Evolutionary conservation across 2,329 filamentous ascomycete species (phyloP), one percentile per base, ranked within the genome.

Genomic region (Aureobasidium sp.): DNA sequence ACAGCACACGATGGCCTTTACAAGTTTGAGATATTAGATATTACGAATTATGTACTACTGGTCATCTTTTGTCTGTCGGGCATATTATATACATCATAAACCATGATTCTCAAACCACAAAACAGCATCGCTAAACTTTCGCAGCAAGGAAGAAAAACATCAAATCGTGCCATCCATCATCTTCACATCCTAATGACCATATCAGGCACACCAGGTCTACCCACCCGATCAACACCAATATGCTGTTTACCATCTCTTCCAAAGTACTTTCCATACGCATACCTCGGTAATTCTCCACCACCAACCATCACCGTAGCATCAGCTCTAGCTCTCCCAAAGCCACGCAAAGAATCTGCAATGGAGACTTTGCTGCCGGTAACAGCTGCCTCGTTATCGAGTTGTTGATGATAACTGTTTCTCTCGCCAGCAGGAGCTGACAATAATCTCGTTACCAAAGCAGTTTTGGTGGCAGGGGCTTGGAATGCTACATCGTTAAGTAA

Each of bases 401-500:
- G 57, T 64, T 68, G 68, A 71, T 10, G 65, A 68, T 53, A 70
- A 66, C 47, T 57, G 34, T 78, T 82, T 73, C 79, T 80, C 61
- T 75, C 79, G 66, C 74, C 77, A 59, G 70, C 69, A 69, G 48
- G 72, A 36, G 78, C 75, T 47, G 83, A 78, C 54, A 90, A 85
- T 2, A 96, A 76, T 45, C 88, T 79, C 0, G 82, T 85, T 25
- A 87, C 81, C 25, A 97, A 80, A 65, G 91, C 87, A 0, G 78
- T 78, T 65, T 86, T 87, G n/a, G 81, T 86, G 30, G 80, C 78
- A 3, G 87, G 84, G 39, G 86, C 82, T 55, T 85, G 81, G 71
- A 97, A 93, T 0, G 87, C 83, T 10, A 85, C 80, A 69, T 96
- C 91, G 5, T 83, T 79, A 1, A 90, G 77, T 21, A 95, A 77